Conservation (phyloP, 805 yeast species). For the Nakazawaea siamensis region DNA sequence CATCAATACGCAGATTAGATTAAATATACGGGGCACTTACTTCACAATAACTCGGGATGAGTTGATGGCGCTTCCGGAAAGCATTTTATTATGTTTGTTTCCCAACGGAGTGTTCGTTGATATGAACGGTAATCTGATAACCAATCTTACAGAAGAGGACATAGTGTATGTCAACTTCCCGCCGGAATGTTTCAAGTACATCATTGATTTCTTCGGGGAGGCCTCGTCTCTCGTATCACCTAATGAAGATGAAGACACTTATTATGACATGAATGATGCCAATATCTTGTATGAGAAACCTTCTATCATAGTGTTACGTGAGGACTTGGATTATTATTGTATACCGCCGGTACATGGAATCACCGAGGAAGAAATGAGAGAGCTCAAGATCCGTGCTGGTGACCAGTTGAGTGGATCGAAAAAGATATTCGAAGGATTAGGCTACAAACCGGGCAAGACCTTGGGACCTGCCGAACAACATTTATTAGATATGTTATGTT, state of each 20-base stretch:
- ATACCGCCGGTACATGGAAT: conserved; percentile 65
- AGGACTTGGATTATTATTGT: conserved; percentile 89
- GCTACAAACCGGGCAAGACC: conserved; percentile 42
- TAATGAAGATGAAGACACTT: conserved; percentile 21
- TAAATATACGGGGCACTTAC: conserved; percentile 67
- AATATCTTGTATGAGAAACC: conserved; percentile 74
- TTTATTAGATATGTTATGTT: conserved; percentile 86
- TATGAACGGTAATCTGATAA: conserved; percentile 65
- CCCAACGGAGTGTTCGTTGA: conserved; percentile 89
- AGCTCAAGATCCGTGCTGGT: conserved; percentile 69
- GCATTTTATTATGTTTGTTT: conserved; percentile 74
- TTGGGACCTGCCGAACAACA: conserved; percentile 92
- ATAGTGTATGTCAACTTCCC: conserved; percentile 79
- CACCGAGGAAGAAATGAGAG: conserved; percentile 49
- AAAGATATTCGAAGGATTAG: conserved; percentile 75
- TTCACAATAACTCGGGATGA: conserved; percentile 83
- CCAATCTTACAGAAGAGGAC: conserved; percentile 73
- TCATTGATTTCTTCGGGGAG: conserved; percentile 58
- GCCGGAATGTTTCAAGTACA: conserved; percentile 80
- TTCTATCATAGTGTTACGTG: conserved; percentile 83
- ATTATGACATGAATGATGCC: conserved; percentile 31
- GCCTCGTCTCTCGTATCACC: conserved; percentile 57
- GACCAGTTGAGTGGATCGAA: conserved; percentile 46
- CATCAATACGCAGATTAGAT: conserved; percentile 59
- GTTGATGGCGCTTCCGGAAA: conserved; percentile 86